Evolutionary conservation across 2,329 filamentous ascomycete species (phyloP), one percentile per base, ranked within the genome.

Genomic region (Monosporascus sp.): DNA sequence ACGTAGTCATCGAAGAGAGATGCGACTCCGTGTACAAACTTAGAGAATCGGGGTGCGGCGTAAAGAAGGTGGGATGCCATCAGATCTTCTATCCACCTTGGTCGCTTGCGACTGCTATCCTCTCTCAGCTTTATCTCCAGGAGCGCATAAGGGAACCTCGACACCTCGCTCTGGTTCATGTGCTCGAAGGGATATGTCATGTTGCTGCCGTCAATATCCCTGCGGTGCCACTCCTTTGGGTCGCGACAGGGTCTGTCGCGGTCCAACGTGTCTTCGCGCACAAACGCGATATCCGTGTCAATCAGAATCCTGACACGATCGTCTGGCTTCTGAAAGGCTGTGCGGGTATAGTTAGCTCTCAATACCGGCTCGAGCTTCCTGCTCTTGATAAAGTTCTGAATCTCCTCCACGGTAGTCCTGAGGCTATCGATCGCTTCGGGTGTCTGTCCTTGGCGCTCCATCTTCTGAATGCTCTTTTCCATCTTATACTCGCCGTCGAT

Each of bases 301-400:
- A 99, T 88, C 6, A 91, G 92, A 62, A 99, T 90, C 52, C 94
- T 86, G 47, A 99, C 86, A 20, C 90, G 87, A 69, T 95, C 86
- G 68, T 99, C 92, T 6, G 94, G 94, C 61, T 96, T 96, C 72
- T 99, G 94, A 76, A 97, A 99, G 1, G 94, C 94, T 1, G 91
- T 96, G 57, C 94, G 88, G 40, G 86, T 89, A 70, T 97, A 97
- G 73, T 96, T 96, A 58, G 94, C 94, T 49, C 94, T 85, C 51
- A 99, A 72, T 34, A 96, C 82, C 5, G 94, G 94, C 67, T 93
- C 84, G 17, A 99, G 77, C 52, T 88, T 81, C 64, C 90, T 84
- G 48, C 88, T 80, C 64, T 84, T 82, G 68, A 97, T 85, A 64
- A 96, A 93, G 1, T 79, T 76, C 68, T 96, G 91, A 41, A 97